Conservation (phyloP, 2,329 filamentous ascomycete species). For the Zymoseptoria crescenta region DNA sequence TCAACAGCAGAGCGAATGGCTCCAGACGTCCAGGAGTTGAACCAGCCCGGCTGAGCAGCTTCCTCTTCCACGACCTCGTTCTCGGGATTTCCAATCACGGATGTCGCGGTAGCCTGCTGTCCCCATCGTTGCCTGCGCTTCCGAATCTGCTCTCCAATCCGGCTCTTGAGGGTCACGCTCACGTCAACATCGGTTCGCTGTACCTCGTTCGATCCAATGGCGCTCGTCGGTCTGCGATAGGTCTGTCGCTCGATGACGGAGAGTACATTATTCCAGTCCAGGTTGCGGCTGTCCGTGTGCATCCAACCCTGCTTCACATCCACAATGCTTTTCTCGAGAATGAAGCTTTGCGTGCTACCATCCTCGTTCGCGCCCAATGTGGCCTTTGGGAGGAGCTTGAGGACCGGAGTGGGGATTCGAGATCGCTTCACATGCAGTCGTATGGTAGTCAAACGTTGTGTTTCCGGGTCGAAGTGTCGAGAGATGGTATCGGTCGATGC, state of each 20-base stretch:
- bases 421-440: constrained; percentile 77
- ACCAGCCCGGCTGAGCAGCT: constrained; percentile 47
- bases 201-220: constrained; percentile 16
- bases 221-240: constrained; percentile 48
- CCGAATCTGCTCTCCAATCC: constrained; percentile 61
- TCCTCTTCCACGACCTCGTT: constrained; percentile 32
- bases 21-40: constrained; percentile 57
- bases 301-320: constrained; percentile 77
- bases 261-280: constrained; percentile 74
- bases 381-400: constrained; percentile 65
- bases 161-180: constrained; percentile 65
- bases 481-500: constrained; percentile 76
- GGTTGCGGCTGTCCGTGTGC: constrained; percentile 70
- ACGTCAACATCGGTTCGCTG: constrained; percentile 60
- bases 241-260: constrained; percentile 69
- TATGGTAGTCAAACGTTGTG: constrained; percentile 67
- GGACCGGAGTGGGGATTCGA: constrained; percentile 64
- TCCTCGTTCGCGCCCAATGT: constrained; percentile 52
- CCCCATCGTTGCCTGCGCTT: constrained; percentile 41
- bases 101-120: constrained; percentile 32
- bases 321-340: constrained; percentile 71
- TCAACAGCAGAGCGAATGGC: constrained; percentile 76
- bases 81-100: constrained; percentile 31
- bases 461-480: constrained; percentile 62
- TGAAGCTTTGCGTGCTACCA: constrained; percentile 63